Evolutionary conservation across 2,329 filamentous ascomycete genomes (phyloP).

Genomic region (Aspergillus melleus): DNA sequence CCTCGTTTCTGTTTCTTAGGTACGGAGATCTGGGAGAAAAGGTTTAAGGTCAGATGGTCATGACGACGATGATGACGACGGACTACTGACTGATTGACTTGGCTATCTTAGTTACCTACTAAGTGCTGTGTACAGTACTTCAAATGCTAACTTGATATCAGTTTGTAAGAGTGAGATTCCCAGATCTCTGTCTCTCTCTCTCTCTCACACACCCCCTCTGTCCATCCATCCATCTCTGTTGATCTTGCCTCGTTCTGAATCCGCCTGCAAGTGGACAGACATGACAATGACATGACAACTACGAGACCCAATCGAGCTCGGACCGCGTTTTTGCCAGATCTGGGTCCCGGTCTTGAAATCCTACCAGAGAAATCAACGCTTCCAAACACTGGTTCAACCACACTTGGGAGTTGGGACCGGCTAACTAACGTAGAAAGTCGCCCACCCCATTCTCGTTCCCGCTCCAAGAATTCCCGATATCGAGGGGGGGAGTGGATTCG

Average conservation of each 20-base stretch:
- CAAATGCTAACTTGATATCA: neutral
- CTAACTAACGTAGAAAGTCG: no score
- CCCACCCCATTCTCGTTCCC: no score
- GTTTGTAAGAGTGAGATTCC: neutral
- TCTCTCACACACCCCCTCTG: no score
- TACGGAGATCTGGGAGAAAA: no score
- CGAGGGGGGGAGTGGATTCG: neutral
- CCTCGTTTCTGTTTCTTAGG: no score
- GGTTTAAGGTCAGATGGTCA: no score
- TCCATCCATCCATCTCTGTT: neutral
- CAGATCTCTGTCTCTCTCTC: no score
- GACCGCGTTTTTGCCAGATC: constrained; percentile 18
- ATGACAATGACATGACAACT: neutral
- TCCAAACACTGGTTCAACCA: neutral
- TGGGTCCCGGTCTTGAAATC: neutral
- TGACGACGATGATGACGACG: neutral
- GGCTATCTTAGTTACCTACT: no score
- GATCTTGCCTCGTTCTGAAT: neutral
- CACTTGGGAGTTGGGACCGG: no score
- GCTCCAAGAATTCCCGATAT: neutral
- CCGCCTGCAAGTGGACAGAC: neutral
- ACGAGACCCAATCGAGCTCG: constrained; percentile 6
- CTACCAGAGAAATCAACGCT: neutral
- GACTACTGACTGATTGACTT: no score
- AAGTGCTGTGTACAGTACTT: neutral